Conservation (phyloP, 257 asterid species). For the Eucommia ulmoides region DNA sequence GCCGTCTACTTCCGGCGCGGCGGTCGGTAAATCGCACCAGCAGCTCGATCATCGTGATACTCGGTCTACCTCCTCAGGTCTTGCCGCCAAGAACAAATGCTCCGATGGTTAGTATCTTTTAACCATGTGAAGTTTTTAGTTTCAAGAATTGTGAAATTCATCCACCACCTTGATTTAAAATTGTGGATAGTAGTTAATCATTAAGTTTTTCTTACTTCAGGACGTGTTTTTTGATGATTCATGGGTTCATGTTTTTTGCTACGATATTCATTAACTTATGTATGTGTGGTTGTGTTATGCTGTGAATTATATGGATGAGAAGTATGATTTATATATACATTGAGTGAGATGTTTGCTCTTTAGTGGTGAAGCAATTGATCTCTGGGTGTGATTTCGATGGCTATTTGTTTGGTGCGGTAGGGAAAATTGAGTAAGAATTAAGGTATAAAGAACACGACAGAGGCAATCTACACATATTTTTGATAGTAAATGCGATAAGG, state of each 20-base stretch:
- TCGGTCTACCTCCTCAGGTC: conserved; percentile 34
- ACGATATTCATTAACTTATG: background rate
- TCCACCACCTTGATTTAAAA: no score
- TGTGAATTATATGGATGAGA: background rate
- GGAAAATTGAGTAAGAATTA: background rate
- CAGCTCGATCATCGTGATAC: conserved; percentile 44
- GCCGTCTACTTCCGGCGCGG: conserved; percentile 48
- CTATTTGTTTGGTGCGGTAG: no score
- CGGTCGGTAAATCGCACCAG: conserved; percentile 31
- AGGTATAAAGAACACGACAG: background rate
- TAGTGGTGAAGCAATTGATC: background rate
- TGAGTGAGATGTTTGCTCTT: background rate
- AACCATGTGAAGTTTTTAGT: background rate
- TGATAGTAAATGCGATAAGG: background rate
- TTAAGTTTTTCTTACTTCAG: no score
- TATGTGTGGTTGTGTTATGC: background rate
- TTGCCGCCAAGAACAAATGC: conserved; percentile 47
- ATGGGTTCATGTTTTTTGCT: background rate
- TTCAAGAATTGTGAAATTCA: background rate
- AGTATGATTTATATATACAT: no score
- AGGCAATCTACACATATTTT: background rate
- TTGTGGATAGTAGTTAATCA: no score
- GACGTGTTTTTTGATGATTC: conserved; percentile 5
- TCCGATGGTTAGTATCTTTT: conserved; percentile 45
- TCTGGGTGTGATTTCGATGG: background rate